These are phyloP conservation scores for Yarrowia yakushimensis DNA, from an alignment of 805 yeast species.

Conservation along the genomic window DNA sequence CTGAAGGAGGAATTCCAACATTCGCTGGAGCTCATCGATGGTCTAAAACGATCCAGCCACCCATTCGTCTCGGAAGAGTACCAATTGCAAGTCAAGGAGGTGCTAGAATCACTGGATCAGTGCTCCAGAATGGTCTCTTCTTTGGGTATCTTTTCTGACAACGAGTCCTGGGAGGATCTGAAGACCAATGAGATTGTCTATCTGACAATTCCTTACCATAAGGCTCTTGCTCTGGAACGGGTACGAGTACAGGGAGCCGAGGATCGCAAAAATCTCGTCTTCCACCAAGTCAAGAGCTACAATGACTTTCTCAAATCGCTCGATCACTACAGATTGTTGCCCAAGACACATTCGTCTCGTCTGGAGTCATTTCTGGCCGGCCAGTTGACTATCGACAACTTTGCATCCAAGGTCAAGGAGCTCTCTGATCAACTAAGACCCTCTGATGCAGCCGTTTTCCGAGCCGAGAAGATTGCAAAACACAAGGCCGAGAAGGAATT, in stretches of 20 bases:
- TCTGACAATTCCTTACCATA: constrained; percentile 54
- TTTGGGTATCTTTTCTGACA: constrained; percentile 63
- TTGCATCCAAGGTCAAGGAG: constrained; percentile 5
- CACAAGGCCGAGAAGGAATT: constrained; percentile 59
- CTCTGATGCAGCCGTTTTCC: constrained; percentile 43
- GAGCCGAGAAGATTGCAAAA: constrained; percentile 71
- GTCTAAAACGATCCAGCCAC: background rate
- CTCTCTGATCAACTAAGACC: constrained; percentile 27
- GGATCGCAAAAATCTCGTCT: constrained; percentile 15
- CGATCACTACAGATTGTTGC: constrained; percentile 31
- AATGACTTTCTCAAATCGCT: constrained; percentile 32
- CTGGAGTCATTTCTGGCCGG: constrained; percentile 17
- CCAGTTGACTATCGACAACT: constrained; percentile 3
- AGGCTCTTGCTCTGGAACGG: constrained; percentile 45
- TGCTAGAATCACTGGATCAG: constrained; percentile 45
- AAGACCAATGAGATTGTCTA: constrained; percentile 60
- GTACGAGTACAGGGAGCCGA: constrained; percentile 27
- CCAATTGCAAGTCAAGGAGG: constrained; percentile 35
- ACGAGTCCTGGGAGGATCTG: constrained; percentile 69
- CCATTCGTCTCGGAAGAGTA: constrained; percentile 24
- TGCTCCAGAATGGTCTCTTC: constrained; percentile 45
- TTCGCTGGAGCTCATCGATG: background rate
- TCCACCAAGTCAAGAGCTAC: constrained; percentile 28
- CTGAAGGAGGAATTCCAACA: constrained; percentile 18
- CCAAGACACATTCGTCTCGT: constrained; percentile 24